These are phyloP conservation scores for Hymenochaete sp. DNA, from an alignment of 1,284 basidiomycete genomes.

Conservation along the genomic window DNA sequence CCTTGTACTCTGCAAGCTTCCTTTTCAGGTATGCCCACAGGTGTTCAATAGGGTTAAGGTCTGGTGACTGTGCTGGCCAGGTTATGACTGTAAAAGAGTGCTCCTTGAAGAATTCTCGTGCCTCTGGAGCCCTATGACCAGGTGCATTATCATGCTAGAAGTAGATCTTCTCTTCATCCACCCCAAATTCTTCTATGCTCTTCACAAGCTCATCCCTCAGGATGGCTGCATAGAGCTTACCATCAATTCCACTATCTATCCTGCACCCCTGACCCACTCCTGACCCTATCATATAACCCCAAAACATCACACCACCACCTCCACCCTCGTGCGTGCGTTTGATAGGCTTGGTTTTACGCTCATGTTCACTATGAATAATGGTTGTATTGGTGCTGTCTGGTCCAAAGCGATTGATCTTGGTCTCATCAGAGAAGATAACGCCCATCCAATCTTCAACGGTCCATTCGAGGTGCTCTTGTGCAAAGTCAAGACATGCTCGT, in stretches of 20 bases:
- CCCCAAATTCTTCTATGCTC: not conserved
- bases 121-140: not conserved
- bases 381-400: constrained; percentile 27
- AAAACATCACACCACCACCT: not conserved
- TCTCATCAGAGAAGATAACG: constrained; percentile 28
- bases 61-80: constrained; percentile 29
- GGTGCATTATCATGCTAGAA: not conserved
- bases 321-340: not conserved
- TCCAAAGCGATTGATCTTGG: constrained; percentile 27
- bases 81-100: constrained; percentile 22
- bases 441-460: constrained; percentile 26
- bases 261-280: not conserved
- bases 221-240: not conserved
- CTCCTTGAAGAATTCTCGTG: constrained; percentile 21
- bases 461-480: constrained; percentile 21
- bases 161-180: not conserved
- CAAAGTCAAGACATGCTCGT: constrained; percentile 20
- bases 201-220: not conserved
- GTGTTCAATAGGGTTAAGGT: constrained; percentile 33
- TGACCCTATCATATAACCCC: not conserved
- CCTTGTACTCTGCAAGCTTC: constrained; percentile 17
- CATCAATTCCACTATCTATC: not conserved
- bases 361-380: not conserved
- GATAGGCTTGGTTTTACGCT: not conserved
- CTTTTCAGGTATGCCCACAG: constrained; percentile 24